Evolutionary conservation across 2,329 filamentous ascomycete species (phyloP).

Genomic region (Xylariaceae sp.): DNA sequence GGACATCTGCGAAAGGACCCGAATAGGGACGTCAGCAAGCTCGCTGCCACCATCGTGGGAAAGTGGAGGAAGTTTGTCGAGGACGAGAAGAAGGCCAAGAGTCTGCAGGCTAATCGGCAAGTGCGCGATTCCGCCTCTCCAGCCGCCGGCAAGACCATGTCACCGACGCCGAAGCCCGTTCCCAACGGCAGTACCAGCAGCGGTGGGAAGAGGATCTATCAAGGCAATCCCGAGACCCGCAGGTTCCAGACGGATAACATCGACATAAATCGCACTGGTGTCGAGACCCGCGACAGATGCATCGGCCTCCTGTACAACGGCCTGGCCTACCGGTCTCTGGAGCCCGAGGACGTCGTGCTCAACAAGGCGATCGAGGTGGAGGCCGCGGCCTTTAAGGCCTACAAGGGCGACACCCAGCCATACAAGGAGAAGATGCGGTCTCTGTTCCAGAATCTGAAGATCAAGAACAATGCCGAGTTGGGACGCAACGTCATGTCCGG

Average conservation of each 20-base stretch:
- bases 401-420: constrained; percentile 63
- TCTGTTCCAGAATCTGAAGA: constrained; percentile 91
- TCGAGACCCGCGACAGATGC: constrained; percentile 71
- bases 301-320: constrained; percentile 93
- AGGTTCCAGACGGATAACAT: constrained; percentile 78
- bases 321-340: constrained; percentile 64
- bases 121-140: constrained; percentile 52
- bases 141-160: constrained; percentile 33
- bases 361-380: constrained; percentile 78
- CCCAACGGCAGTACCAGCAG: constrained; percentile 43
- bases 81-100: constrained; percentile 48
- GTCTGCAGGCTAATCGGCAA: constrained; percentile 22
- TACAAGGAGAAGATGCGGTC: constrained; percentile 90
- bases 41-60: constrained; percentile 75
- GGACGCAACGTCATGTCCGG: constrained; percentile 70
- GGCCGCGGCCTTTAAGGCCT: constrained; percentile 63
- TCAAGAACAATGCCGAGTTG: constrained; percentile 76
- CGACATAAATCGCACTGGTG: constrained; percentile 69
- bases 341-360: constrained; percentile 66
- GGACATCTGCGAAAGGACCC: constrained; percentile 73
- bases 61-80: constrained; percentile 84
- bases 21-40: constrained; percentile 73
- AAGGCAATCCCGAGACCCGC: constrained; percentile 70
- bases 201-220: constrained; percentile 42
- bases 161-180: constrained; percentile 42